Percentiles rank a stretch among this genome's conserved stretches.
These are phyloP conservation scores for Apiospora kogelbergensis DNA, from an alignment of 2,329 filamentous ascomycete species.

Conservation along the genomic window DNA sequence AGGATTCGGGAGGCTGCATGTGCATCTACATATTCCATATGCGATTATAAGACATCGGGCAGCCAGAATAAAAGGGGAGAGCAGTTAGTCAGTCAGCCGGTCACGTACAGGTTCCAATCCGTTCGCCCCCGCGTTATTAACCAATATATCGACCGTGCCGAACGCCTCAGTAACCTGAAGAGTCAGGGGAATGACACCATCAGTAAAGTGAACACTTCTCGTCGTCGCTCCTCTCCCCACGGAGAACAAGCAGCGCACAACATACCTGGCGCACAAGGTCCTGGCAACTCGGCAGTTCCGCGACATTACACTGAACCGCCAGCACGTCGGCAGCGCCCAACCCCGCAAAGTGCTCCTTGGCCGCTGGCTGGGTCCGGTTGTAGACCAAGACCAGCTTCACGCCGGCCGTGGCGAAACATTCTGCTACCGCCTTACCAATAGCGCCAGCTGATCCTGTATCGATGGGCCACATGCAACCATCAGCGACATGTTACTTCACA, in stretches of 20 bases:
- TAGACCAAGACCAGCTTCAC: conserved; percentile 29
- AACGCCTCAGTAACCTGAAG: conserved; percentile 18
- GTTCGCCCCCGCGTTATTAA: conserved; percentile 33
- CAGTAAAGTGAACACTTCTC: not conserved
- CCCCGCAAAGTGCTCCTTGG: conserved; percentile 19
- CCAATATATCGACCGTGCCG: conserved; percentile 24
- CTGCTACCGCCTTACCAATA: conserved; percentile 28
- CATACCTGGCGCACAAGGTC: conserved; percentile 22
- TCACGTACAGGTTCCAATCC: conserved; percentile 24
- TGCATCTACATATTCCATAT: conserved; percentile 20
- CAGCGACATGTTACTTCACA: not conserved
- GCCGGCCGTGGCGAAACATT: conserved; percentile 31
- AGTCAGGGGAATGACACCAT: not conserved
- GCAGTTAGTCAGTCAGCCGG: not conserved
- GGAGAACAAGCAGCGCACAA: not conserved
- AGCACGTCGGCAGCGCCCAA: conserved; percentile 23
- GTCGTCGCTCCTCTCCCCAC: no score
- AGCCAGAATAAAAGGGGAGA: not conserved
- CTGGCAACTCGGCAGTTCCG: conserved; percentile 25
- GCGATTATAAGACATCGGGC: not conserved
- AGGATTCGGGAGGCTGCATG: conserved; percentile 24
- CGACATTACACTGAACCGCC: conserved; percentile 26
- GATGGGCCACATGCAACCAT: not conserved
- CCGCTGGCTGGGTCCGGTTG: conserved; percentile 26
- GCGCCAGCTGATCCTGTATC: conserved; percentile 26